Evolutionary conservation across 2,329 filamentous ascomycete genomes (phyloP).

Genomic region (Tricladium varicosporioides): DNA sequence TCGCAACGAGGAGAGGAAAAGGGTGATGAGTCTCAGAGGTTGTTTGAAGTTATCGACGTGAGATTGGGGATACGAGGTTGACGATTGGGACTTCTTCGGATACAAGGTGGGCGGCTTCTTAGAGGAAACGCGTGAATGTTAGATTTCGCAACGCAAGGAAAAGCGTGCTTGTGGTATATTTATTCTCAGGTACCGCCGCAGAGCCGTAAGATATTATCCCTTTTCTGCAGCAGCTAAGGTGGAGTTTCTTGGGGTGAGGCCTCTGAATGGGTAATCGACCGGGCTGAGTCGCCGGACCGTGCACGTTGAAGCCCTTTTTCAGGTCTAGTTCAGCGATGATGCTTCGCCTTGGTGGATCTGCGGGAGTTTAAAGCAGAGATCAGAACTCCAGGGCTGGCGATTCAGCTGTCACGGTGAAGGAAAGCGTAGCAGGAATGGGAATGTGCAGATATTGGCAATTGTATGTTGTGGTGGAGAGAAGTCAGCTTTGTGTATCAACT

Average conservation of each 20-base stretch:
- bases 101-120: constrained; percentile 9
- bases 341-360: constrained; percentile 1
- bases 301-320: constrained; percentile 8
- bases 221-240: background rate
- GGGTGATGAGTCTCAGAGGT: constrained; percentile 4
- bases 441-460: background rate
- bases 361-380: background rate
- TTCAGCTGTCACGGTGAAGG: background rate
- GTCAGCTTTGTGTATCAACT: no score
- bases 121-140: constrained; percentile 1
- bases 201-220: constrained; percentile 4
- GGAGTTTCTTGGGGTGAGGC: background rate
- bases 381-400: no score
- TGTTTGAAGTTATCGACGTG: constrained; percentile 10
- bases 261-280: constrained; percentile 6
- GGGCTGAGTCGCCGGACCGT: constrained; percentile 13
- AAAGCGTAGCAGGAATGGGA: background rate
- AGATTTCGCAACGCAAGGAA: background rate
- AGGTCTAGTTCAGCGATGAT: constrained; percentile 5
- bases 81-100: constrained; percentile 21
- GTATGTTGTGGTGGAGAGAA: background rate
- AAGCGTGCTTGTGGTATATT: background rate
- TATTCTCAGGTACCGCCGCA: background rate
- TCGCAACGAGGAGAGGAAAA: constrained; percentile 16
- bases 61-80: constrained; percentile 27